Base-by-base conservation (phyloP, 768 basidiomycete species). In the Tulasnella sp. region DNA sequence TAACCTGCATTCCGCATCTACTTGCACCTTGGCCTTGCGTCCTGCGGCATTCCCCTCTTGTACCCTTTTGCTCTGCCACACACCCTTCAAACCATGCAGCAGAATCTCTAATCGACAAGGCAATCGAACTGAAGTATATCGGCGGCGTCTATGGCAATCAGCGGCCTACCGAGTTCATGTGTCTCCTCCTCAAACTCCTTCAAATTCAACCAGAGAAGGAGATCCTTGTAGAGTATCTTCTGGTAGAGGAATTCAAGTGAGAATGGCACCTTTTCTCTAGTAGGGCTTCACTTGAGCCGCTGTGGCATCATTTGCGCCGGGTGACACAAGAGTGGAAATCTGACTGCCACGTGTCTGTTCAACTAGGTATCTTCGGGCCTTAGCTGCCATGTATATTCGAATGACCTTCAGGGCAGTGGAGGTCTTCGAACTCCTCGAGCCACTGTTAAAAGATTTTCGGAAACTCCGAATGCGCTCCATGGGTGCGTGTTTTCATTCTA, bases 141-240 rank as follows among this genome's bases (percentile, higher is more conserved):
- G 96, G 96, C 9, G 96, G 96, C 13, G 94, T 97, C 9, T 94
- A 93, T 73, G 88, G 86, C 62, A 97, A 97, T 71, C 90, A 96
- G 66, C 81, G 85, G 48, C 96, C 96, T 0, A 98, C 94, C 2
- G 85, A 92, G 68, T 99, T 95, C 72, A 74, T 98, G 51, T 94
- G 88, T 68, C 77, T 99, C 43, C 80, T 94, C 50, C 76, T 98
- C 65, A 99, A 99, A 71, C 78, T 99, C 52, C 77, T 99, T 45
- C 95, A 97, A 73, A 84, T 99, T 51, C 96, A 98, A 69, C 96
- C 96, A 2, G 90, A 97, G 73, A 95, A 94, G 70, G 96, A 98
- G 73, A 97, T 99, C 55, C 70, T 98, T 52, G 75, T 98, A 1
- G 96, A 98, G 69, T 99, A 99, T 69, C 75, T 99, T 23, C 81